phyloP scores from a whole-genome alignment of 2,329 filamentous ascomycete genomes.

The Rugonectria rugulosa region DNA sequence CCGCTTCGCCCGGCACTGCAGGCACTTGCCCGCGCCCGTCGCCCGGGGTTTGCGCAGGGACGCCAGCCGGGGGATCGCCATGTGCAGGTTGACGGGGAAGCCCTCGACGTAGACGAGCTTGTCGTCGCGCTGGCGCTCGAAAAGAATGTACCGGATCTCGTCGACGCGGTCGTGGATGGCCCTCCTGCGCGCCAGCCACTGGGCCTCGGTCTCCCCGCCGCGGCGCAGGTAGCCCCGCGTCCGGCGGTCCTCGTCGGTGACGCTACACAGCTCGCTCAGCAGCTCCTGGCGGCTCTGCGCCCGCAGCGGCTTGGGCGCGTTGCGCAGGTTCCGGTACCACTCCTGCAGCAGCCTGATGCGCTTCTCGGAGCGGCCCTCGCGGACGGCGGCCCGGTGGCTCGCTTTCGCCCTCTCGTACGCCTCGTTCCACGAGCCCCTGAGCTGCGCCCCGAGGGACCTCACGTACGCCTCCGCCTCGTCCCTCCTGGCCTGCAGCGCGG shows the following conservation, averaged over 20 bases:
- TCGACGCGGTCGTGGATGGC: conserved; percentile 24
- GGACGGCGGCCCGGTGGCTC: neutral
- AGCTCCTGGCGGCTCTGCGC: too few relatives aligned
- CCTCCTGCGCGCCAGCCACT: conserved; percentile 15
- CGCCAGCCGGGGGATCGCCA: conserved; percentile 25
- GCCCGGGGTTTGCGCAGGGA: neutral
- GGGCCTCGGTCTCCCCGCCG: conserved; percentile 1
- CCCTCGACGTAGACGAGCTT: conserved; percentile 41
- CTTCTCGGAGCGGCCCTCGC: neutral
- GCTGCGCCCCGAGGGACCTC: neutral
- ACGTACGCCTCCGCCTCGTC: neutral
- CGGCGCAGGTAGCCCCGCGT: neutral
- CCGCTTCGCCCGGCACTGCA: conserved; percentile 33
- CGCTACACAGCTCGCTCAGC: too few relatives aligned
- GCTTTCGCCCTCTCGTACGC: neutral
- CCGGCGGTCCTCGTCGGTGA: conserved; percentile 4
- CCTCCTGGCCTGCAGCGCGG: neutral
- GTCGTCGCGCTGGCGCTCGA: conserved; percentile 7
- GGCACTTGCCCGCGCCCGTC: conserved; percentile 24
- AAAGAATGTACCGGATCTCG: conserved; percentile 9
- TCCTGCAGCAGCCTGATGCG: neutral
- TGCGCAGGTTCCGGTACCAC: neutral
- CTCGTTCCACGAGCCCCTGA: neutral
- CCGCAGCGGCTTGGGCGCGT: neutral
- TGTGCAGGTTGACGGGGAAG: conserved; percentile 31